These are phyloP conservation scores for Sclerotiophoma versabilis DNA, from an alignment of 2,329 filamentous ascomycete species.

Conservation along the genomic window DNA sequence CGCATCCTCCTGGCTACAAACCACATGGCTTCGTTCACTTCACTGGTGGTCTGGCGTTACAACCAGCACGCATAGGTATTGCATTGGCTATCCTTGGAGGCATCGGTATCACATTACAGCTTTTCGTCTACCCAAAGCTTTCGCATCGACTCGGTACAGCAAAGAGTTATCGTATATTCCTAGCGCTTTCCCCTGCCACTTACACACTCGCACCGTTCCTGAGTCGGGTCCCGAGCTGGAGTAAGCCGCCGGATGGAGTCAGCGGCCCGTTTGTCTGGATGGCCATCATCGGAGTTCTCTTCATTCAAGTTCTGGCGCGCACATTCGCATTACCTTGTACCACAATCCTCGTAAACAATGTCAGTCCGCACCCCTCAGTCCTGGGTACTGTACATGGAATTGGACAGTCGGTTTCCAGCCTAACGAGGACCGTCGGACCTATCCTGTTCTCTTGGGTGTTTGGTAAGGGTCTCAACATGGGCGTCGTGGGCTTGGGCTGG, in stretches of 20 bases:
- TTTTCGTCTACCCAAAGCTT: slow-evolving; percentile 55
- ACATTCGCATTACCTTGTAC: slow-evolving; percentile 64
- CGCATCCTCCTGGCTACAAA: slow-evolving; percentile 39
- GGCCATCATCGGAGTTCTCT: slow-evolving; percentile 51
- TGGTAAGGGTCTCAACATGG: slow-evolving; percentile 63
- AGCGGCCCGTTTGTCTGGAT: slow-evolving; percentile 53
- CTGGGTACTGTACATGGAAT: slow-evolving; percentile 65
- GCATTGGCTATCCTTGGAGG: slow-evolving; percentile 57
- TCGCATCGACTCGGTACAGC: slow-evolving; percentile 53
- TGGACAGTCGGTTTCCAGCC: slow-evolving; percentile 66
- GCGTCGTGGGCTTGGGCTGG: slow-evolving; percentile 66
- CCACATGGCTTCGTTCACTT: slow-evolving; percentile 54
- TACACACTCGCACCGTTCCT: slow-evolving; percentile 56
- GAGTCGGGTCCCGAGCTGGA: slow-evolving; percentile 50
- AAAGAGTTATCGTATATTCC: slow-evolving; percentile 50
- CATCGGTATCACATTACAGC: slow-evolving; percentile 56
- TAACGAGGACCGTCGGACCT: slow-evolving; percentile 67
- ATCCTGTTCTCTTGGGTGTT: slow-evolving; percentile 67
- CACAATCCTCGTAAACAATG: slow-evolving; percentile 59
- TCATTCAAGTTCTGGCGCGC: slow-evolving; percentile 55
- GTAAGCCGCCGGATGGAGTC: slow-evolving; percentile 49
- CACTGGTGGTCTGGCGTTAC: slow-evolving; percentile 58
- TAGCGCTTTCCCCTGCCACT: slow-evolving; percentile 55
- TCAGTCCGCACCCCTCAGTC: slow-evolving; percentile 62
- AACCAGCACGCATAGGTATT: slow-evolving; percentile 56